Conservation (phyloP, 371 early-diverging fungal genomes). For the Mortierella sp. region DNA sequence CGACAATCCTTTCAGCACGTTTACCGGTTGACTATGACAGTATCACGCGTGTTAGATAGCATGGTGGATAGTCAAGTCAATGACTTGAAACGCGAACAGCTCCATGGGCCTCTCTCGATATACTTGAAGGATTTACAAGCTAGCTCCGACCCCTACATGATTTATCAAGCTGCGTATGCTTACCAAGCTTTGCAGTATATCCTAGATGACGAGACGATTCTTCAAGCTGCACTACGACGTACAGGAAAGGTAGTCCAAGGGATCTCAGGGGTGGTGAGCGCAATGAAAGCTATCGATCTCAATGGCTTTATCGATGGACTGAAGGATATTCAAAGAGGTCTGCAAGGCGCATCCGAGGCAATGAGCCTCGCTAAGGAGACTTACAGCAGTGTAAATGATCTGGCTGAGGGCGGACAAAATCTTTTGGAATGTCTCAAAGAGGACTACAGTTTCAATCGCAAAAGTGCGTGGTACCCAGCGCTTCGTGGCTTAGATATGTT, state of each 20-base stretch:
- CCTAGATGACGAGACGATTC: background rate
- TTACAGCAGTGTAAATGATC: background rate
- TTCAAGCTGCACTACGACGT: background rate
- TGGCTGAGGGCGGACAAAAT: background rate
- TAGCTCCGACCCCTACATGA: background rate
- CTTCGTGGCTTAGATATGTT: background rate
- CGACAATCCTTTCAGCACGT: no score
- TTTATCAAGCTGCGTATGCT: background rate
- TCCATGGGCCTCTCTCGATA: background rate
- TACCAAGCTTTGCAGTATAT: background rate
- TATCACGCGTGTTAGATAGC: no score
- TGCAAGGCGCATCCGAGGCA: background rate
- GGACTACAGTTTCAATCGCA: background rate
- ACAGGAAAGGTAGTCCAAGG: background rate
- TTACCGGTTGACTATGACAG: no score
- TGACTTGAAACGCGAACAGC: background rate
- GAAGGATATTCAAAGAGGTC: background rate
- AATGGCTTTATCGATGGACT: background rate
- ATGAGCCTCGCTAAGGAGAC: background rate
- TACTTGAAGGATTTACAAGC: background rate
- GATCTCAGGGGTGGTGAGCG: background rate
- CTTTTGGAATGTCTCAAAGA: background rate
- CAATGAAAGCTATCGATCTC: background rate
- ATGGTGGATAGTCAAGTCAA: background rate
- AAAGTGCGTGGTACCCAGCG: background rate